Percentiles rank a stretch among this genome's conserved stretches.
These are phyloP conservation scores for Cantharellus cinnabarinus DNA, from an alignment of 768 basidiomycete genomes.

Conservation along the genomic window DNA sequence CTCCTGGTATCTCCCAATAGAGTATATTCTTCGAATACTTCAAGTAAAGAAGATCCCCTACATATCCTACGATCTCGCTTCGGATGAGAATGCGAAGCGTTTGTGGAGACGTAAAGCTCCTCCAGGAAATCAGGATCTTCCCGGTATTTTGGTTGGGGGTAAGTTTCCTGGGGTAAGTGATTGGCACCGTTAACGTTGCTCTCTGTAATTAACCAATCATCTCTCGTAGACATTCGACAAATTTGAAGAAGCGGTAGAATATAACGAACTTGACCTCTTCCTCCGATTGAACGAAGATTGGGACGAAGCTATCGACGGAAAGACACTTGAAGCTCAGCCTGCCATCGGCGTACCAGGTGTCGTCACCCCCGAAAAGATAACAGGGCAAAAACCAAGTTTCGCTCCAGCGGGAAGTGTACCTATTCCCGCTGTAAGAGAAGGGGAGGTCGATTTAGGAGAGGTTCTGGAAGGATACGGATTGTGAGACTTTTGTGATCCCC, in stretches of 20 bases:
- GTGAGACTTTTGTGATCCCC: not conserved
- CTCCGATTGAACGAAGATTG: constrained; percentile 54
- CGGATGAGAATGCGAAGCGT: constrained; percentile 58
- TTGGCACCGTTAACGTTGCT: not conserved
- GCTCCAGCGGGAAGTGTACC: constrained; percentile 15
- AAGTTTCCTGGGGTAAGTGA: constrained; percentile 52
- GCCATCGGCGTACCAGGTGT: constrained; percentile 64
- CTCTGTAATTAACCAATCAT: not conserved
- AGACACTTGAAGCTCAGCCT: constrained; percentile 33
- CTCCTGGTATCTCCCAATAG: constrained; percentile 19
- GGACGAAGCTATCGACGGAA: constrained; percentile 37
- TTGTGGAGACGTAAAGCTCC: constrained; percentile 73
- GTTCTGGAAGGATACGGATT: constrained; percentile 51
- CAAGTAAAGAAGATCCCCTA: constrained; percentile 75
- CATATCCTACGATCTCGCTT: constrained; percentile 67
- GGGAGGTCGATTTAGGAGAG: constrained; percentile 42
- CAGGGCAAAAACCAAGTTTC: constrained; percentile 30
- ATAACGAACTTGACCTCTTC: constrained; percentile 46
- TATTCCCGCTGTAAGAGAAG: constrained; percentile 19
- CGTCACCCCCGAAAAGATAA: constrained; percentile 54
- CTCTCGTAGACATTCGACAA: constrained; percentile 6
- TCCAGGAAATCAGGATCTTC: constrained; percentile 64
- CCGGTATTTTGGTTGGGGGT: constrained; percentile 63
- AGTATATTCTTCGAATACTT: constrained; percentile 61
- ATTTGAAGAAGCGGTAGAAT: constrained; percentile 64